phyloP scores from a whole-genome alignment of 169 alveolate species.

The Plasmodium malariae region DNA sequence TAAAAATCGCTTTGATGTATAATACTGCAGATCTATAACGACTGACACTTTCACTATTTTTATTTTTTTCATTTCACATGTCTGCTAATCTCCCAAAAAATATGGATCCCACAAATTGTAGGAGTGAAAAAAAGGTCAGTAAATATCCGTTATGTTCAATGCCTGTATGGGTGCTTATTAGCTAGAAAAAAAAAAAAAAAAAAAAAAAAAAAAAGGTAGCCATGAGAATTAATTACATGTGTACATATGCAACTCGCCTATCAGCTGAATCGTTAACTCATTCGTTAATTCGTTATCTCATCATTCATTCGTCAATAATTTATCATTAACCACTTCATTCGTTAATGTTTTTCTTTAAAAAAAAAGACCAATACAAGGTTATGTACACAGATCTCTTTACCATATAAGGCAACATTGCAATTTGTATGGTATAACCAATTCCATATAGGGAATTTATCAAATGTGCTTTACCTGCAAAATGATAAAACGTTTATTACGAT shows the following conservation, averaged over 20 bases:
- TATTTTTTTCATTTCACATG: constrained; percentile 9
- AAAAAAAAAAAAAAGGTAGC: background rate
- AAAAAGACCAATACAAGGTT: background rate
- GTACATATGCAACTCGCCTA: background rate
- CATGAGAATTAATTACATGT: background rate
- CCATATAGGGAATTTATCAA: constrained; percentile 63
- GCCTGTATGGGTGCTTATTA: constrained; percentile 63
- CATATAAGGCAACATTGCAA: constrained; percentile 67
- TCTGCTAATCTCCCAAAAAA: constrained; percentile 70
- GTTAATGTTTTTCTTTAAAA: background rate
- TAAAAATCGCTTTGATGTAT: too few relatives aligned
- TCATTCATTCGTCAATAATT: too few relatives aligned
- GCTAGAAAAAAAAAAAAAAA: background rate
- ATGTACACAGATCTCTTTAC: constrained; percentile 31
- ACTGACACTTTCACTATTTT: background rate
- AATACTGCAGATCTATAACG: too few relatives aligned
- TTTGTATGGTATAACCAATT: constrained; percentile 64
- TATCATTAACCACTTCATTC: too few relatives aligned
- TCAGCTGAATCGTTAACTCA: too few relatives aligned
- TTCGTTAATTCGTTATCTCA: too few relatives aligned
- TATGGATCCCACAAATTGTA: constrained; percentile 56
- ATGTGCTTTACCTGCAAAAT: constrained; percentile 61
- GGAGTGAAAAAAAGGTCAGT: constrained; percentile 43
- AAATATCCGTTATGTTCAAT: constrained; percentile 71
- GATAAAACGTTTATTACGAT: background rate